Conservation (phyloP, 2,329 filamentous ascomycete genomes). For the Corinectria fuckeliana region DNA sequence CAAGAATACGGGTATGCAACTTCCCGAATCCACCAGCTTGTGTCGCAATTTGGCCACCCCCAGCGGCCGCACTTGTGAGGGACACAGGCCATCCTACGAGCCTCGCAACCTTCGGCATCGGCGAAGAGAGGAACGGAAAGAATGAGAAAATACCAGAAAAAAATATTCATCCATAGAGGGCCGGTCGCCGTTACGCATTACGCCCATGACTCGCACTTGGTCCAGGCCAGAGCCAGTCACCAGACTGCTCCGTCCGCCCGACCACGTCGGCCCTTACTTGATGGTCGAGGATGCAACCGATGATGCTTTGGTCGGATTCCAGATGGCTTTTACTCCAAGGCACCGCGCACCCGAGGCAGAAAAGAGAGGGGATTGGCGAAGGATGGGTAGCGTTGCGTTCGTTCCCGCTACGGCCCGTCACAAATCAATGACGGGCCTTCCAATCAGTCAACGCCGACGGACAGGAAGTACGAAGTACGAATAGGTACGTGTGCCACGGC, state of each 20-base stretch:
- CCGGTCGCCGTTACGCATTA: background rate
- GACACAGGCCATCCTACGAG: constrained; percentile 38
- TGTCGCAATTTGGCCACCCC: constrained; percentile 9
- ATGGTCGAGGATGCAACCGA: background rate
- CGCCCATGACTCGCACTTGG: constrained; percentile 13
- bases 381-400: background rate
- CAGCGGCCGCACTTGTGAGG: constrained; percentile 25
- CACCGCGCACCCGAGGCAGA: too few relatives aligned
- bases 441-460: constrained; percentile 15
- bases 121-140: constrained; percentile 32
- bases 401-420: constrained; percentile 19
- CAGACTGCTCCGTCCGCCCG: background rate
- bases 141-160: background rate
- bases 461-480: too few relatives aligned
- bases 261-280: background rate
- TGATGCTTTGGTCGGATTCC: background rate
- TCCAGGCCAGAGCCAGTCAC: background rate
- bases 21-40: constrained; percentile 3
- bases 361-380: background rate
- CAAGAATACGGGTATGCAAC: constrained; percentile 19
- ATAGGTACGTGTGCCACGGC: constrained; percentile 15
- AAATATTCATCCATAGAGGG: background rate
- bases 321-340: background rate
- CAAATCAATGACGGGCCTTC: constrained; percentile 15
- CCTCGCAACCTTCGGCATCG: constrained; percentile 34